Evolutionary conservation across 2,329 filamentous ascomycete species (phyloP), one percentile per base, ranked within the genome.

Genomic region (Neonectria coccinea): DNA sequence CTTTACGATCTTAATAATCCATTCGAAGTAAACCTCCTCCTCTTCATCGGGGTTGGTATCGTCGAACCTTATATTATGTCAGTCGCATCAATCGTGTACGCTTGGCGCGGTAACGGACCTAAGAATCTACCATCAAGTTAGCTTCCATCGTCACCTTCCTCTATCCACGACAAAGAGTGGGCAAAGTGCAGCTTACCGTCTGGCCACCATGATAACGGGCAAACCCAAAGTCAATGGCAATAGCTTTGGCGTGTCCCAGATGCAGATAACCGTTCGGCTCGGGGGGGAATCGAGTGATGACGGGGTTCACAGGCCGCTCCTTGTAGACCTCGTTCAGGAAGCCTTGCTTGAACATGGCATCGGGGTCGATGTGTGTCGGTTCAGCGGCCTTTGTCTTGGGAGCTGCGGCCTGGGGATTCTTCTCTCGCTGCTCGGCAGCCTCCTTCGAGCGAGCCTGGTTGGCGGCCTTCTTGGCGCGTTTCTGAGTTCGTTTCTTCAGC

Each of bases 1-100:
- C 71, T 85, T 81, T 55, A 97, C 87, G 76, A 95, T 93, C 67
- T 97, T 93, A 73, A 93, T 84, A 70, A 98, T 98, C n/a, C 93
- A 91, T 11, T 86, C 87, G 76, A 97, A 97, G 79, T 94, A 98
- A 63, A 91, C 86, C 79, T 97, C 92, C 77, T 97, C 92, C 78
- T 98, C 96, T 52, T 92, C 92, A 69, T 94, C 93, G 1, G 96
- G 96, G 78, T 98, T 98, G 14, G 96, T 98, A 74, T 98, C 96
- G 77, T 98, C 96, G 78, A 92, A 97, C 73, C 95, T 87, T 61
- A 27, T 14, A 8, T n/a, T 16, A 42, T 39, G 39, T 69, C 55
- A 75, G 68, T 56, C 48, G 36, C 9, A 39, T 42, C 11, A 16
- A 16, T 56, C 45, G 39, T 20, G 2, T 16, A 25, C 39, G 14